These are phyloP conservation scores for Gracilaria gracilis DNA, from an alignment of 23 red algal genomes.

Conservation along the genomic window DNA sequence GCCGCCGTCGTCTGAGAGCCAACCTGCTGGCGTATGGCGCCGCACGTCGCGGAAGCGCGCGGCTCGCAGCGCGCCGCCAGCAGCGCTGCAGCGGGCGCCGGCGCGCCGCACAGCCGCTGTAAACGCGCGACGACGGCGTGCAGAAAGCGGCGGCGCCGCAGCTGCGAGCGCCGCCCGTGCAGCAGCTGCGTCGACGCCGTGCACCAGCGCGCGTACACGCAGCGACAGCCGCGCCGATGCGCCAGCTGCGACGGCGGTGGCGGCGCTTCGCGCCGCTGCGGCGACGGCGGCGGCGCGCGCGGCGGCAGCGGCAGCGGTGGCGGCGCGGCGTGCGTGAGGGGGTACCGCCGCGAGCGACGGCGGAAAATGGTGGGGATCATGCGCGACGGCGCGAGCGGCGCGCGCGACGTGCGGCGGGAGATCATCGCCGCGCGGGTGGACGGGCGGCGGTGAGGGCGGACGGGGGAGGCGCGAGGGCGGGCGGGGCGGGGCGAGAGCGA, in stretches of 20 bases:
- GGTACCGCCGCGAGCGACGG: slow-evolving; percentile 6
- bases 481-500: not conserved
- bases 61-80: too few relatives aligned
- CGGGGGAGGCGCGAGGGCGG: not conserved
- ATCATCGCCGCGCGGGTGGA: not conserved
- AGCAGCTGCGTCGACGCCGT: not conserved
- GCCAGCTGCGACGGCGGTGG: not conserved
- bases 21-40: too few relatives aligned
- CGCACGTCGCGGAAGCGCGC: too few relatives aligned
- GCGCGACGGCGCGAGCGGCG: not conserved
- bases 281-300: not conserved
- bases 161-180: not conserved
- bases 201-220: not conserved
- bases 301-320: not conserved
- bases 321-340: not conserved
- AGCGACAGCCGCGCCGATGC: not conserved
- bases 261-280: not conserved
- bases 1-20: too few relatives aligned
- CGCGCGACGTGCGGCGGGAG: not conserved
- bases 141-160: not conserved
- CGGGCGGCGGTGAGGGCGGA: not conserved
- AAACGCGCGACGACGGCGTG: not conserved
- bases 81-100: too few relatives aligned
- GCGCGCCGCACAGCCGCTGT: not conserved
- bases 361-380: slow-evolving; percentile 6